Evolutionary conservation across 1,284 basidiomycete genomes (phyloP).

Genomic region (Papiliotrema fonsecae): DNA sequence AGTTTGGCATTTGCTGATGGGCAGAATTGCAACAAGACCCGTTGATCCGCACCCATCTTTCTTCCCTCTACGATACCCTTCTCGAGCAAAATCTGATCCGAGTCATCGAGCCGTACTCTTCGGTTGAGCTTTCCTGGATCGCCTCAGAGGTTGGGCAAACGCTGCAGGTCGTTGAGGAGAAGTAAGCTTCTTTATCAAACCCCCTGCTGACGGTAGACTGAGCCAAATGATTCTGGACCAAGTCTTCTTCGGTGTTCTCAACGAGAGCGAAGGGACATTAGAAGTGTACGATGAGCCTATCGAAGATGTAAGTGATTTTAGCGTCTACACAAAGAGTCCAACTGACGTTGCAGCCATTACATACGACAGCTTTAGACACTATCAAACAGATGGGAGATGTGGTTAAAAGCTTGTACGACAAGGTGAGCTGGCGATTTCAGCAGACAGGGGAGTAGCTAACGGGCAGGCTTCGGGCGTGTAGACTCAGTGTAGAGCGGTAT

Average conservation of each 20-base stretch:
- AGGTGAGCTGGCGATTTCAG: conserved; percentile 52
- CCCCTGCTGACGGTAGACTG: conserved; percentile 49
- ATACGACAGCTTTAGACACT: conserved; percentile 80
- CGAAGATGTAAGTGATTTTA: conserved; percentile 61
- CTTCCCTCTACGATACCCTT: conserved; percentile 88
- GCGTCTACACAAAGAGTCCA: background rate
- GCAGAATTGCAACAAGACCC: conserved; percentile 89
- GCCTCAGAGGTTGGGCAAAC: conserved; percentile 86
- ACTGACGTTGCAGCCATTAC: conserved; percentile 60
- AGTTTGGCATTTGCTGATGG: background rate
- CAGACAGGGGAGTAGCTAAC: background rate
- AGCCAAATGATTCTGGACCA: conserved; percentile 99
- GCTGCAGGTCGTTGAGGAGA: conserved; percentile 85
- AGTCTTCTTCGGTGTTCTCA: conserved; percentile 86
- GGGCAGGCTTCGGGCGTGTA: conserved; percentile 11
- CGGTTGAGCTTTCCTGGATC: conserved; percentile 85
- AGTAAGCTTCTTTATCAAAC: conserved; percentile 56
- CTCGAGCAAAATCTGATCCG: conserved; percentile 91
- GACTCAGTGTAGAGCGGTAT: background rate
- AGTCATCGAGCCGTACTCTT: conserved; percentile 91
- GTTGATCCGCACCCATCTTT: conserved; percentile 88
- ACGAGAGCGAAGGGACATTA: conserved; percentile 89
- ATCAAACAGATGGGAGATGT: conserved; percentile 86
- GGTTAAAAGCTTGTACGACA: conserved; percentile 84
- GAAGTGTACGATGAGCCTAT: conserved; percentile 82